These are phyloP conservation scores for Akanthomyces uredinophilus DNA, from an alignment of 2,329 filamentous ascomycete species.

Conservation along the genomic window DNA sequence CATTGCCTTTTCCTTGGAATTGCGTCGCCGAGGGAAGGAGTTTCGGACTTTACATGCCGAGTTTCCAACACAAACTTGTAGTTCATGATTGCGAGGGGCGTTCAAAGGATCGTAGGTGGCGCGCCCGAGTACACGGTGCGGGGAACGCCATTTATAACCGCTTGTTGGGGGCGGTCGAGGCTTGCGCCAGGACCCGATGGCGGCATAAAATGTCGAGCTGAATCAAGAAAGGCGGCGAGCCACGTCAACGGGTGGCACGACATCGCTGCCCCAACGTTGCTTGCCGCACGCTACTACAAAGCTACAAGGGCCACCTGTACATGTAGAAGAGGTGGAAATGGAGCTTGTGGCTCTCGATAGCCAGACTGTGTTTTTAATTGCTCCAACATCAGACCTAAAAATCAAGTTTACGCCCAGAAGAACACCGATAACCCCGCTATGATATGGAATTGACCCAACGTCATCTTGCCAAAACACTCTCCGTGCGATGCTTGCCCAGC, in stretches of 20 bases:
- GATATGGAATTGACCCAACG: constrained; percentile 5
- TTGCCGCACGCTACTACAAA: not conserved
- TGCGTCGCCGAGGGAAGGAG: not conserved
- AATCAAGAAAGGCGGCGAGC: not conserved
- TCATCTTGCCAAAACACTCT: not conserved
- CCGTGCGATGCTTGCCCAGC: not conserved
- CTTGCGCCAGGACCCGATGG: not conserved
- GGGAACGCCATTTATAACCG: not conserved
- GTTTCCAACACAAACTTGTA: not conserved
- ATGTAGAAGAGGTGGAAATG: not conserved
- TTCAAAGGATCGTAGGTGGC: not conserved
- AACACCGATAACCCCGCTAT: constrained; percentile 24
- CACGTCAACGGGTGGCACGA: not conserved
- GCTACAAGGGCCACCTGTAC: not conserved
- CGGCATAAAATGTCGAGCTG: not conserved
- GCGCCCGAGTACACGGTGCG: not conserved
- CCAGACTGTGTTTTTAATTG: not conserved
- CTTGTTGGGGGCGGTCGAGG: not conserved
- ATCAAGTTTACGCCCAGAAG: not conserved
- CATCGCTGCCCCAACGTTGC: not conserved
- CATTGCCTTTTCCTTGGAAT: not conserved
- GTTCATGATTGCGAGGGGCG: not conserved
- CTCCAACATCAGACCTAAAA: not conserved
- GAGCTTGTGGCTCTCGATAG: not conserved
- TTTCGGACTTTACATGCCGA: not conserved